Evolutionary conservation across 805 yeast genomes (phyloP), one percentile per base, ranked within the genome.

Genomic region (Ogataea henricii): DNA sequence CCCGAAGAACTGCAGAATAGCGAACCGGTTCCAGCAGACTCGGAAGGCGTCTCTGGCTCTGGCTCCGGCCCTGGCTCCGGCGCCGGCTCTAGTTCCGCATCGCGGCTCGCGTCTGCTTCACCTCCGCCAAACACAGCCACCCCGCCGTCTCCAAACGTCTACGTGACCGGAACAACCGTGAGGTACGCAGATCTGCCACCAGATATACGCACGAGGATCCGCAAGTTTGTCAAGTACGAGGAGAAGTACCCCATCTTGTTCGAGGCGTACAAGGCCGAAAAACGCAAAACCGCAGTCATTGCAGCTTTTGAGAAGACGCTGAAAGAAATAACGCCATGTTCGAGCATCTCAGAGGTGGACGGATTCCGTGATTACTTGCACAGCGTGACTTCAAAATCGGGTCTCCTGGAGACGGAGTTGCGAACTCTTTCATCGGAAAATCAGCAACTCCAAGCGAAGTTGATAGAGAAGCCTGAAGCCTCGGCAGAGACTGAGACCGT

Each of bases 201-300:
- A 2, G 81, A 77, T 4, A 67, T 89, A 14, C 76, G 78, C 49
- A 67, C 82, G 5, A 86, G 84, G 58, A 66, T 90, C 65, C 76
- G 77, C 47, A 91, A 89, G 69, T 88, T 87, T 60, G 81, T 77
- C 47, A 90, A 89, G 64, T 92, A 91, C 65, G 98, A 92, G 64
- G 86, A 85, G 43, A 90, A 89, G 64, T 92, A 94, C 62, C 99
- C 99, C 0, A 70, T 82, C 36, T 71, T 92, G 13, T 74, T 90
- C 43, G 85, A 85, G 37, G 97, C 98, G 0, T 94, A 89, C 69
- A 87, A 89, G 60, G 70, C 76, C 1, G 97, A 91, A 64, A 89
- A 87, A 68, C 72, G 77, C 42, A 86, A 83, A 57, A 70, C 76
- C 1, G 83, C 78, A 39, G 73, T 84, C 37, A 76, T 90, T 7